These are phyloP conservation scores for Leucocoprinus leucothites DNA, from an alignment of 768 basidiomycete species.

Conservation along the genomic window DNA sequence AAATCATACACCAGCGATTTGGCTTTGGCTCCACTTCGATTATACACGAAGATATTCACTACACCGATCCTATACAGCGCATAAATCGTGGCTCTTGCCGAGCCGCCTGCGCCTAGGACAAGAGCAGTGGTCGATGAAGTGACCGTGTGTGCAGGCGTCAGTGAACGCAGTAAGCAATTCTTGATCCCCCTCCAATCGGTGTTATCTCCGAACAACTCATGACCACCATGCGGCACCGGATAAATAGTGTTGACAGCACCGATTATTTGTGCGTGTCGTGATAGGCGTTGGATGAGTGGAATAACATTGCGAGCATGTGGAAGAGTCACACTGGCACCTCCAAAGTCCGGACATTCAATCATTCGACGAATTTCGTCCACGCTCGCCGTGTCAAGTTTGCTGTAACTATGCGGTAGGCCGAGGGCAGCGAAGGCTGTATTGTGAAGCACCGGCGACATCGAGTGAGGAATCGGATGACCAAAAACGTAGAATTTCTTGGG, in stretches of 20 bases:
- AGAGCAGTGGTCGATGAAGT: constrained; percentile 40
- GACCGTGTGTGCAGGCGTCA: constrained; percentile 29
- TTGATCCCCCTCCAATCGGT: constrained; percentile 79
- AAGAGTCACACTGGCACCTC: constrained; percentile 83
- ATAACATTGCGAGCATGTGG: constrained; percentile 77
- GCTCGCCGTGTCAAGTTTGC: constrained; percentile 49
- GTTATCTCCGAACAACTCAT: constrained; percentile 65
- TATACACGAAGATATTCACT: constrained; percentile 63
- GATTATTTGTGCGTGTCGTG: constrained; percentile 61
- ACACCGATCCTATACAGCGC: constrained; percentile 63
- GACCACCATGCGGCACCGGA: constrained; percentile 32
- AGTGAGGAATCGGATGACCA: constrained; percentile 67
- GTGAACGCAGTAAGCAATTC: constrained; percentile 35
- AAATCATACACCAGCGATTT: constrained; percentile 56
- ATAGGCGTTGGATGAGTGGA: constrained; percentile 57
- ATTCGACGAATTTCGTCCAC: constrained; percentile 46
- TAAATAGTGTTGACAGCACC: constrained; percentile 82
- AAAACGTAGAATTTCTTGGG: constrained; percentile 63
- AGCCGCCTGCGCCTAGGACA: constrained; percentile 80
- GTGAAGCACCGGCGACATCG: constrained; percentile 74
- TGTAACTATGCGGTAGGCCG: constrained; percentile 67
- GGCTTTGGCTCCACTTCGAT: constrained; percentile 63
- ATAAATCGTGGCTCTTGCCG: constrained; percentile 75
- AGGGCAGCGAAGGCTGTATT: constrained; percentile 66
- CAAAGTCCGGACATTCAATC: constrained; percentile 53